These are phyloP conservation scores for Candida dubliniensis DNA, from an alignment of 1,139 yeast species.

Conservation along the genomic window DNA sequence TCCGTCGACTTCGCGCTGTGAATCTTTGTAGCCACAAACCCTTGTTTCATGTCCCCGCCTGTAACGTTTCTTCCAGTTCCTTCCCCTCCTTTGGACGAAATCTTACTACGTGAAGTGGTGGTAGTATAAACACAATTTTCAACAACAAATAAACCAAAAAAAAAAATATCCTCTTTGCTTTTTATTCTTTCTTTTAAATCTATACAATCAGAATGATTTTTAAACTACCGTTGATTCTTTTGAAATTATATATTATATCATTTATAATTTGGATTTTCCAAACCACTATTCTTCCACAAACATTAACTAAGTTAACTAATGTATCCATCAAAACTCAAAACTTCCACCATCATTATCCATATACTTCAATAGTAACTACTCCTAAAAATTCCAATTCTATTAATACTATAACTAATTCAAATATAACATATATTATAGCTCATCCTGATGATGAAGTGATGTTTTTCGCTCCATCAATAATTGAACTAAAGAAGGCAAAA, in stretches of 20 bases:
- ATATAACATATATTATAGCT: conserved; percentile 65
- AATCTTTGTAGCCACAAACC: too few species aligned
- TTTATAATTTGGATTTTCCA: conserved; percentile 41
- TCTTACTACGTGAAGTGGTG: too few species aligned
- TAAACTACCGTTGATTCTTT: conserved; percentile 18
- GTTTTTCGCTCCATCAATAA: conserved; percentile 87
- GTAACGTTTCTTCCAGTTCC: too few species aligned
- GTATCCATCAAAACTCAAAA: conserved; percentile 27
- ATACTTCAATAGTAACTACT: conserved; percentile 34
- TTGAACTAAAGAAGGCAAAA: conserved; percentile 49
- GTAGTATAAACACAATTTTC: background rate
- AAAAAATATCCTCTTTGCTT: background rate
- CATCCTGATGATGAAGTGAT: conserved; percentile 99
- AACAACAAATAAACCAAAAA: background rate
- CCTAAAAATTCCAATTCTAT: conserved; percentile 26
- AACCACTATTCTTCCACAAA: conserved; percentile 44
- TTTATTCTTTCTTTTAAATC: background rate
- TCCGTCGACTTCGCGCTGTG: too few species aligned
- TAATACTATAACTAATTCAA: conserved; percentile 31
- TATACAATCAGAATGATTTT: conserved; percentile 12
- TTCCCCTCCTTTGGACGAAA: too few species aligned
- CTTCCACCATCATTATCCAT: conserved; percentile 32
- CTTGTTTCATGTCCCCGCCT: too few species aligned
- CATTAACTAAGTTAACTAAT: conserved; percentile 29
- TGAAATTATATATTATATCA: conserved; percentile 20